phyloP scores from a whole-genome alignment of 176 grass and related monocot genomes.

The Ensete glaucum region DNA sequence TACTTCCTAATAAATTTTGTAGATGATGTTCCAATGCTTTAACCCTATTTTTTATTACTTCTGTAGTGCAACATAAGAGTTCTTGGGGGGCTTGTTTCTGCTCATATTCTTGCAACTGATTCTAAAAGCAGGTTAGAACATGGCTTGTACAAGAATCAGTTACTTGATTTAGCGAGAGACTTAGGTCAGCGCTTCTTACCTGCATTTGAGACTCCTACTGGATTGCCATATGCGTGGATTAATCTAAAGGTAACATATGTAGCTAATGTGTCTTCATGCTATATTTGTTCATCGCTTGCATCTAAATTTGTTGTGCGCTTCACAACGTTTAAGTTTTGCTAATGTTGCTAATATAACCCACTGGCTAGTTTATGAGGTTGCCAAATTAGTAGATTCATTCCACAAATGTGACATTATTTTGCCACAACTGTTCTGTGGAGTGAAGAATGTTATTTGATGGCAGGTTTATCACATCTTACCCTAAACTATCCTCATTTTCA shows the following conservation, averaged over 20 bases:
- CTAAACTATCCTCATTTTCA: too few species aligned
- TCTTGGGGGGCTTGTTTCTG: constrained; percentile 97
- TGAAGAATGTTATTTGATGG: too few species aligned
- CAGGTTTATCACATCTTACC: too few species aligned
- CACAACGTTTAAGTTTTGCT: not conserved
- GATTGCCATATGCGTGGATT: constrained; percentile 96
- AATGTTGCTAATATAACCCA: too few species aligned
- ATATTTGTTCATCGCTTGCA: not conserved
- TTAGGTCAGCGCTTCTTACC: constrained; percentile 73
- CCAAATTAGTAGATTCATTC: too few species aligned
- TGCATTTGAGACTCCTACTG: constrained; percentile 91
- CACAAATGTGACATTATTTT: too few species aligned
- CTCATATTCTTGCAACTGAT: constrained; percentile 89
- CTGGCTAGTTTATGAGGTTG: too few species aligned
- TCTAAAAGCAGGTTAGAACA: constrained; percentile 46
- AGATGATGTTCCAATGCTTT: constrained; percentile 7
- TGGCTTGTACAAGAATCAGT: constrained; percentile 68
- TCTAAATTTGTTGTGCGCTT: not conserved
- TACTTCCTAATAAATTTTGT: not conserved
- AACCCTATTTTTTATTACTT: constrained; percentile 17
- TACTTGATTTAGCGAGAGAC: constrained; percentile 78
- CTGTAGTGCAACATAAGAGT: constrained; percentile 95
- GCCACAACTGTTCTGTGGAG: too few species aligned
- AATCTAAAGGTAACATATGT: constrained; percentile 68
- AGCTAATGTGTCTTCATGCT: not conserved